Evolutionary conservation across 345 rosid genomes (phyloP), one percentile per base, ranked within the genome.

Genomic region (Citrus cavaleriei): DNA sequence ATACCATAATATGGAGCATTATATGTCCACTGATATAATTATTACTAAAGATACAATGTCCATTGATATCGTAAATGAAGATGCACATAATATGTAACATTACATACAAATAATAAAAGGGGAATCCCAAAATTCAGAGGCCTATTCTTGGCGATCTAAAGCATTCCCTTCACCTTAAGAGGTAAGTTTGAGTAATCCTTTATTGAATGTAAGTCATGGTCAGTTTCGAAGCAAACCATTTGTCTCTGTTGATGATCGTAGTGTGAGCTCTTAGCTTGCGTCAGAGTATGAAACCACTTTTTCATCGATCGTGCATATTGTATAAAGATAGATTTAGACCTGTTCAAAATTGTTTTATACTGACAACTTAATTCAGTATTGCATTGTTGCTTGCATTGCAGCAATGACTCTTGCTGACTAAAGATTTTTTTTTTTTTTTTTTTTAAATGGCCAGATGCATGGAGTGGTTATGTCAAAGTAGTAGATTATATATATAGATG

Each of bases 81-180:
- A 34, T 34, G 80, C 79, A 13, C 91, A 84, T 73, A 82, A 81
- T 81, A 82, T 94, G 86, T 94, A 91, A 76, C 84, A 75, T 71
- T 90, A 91, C 74, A 16, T 84, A 10, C 72, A 76, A 76, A 89
- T 82, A 80, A 72, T 80, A 58, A 90, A 85, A 72, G 61, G 74
- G 5, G 86, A 92, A 72, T 64, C 81, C 27, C 83, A 83, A 78
- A 81, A 68, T 57, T 82, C 88, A 19, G 95, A 89, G 75, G 87
- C 78, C 35, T 79, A 94, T 64, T 89, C 91, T 34, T 93, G 98
- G 99, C 92, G 87, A 77, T 81, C 85, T 73, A 92, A 86, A 86
- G 91, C 90, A 34, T 88, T 93, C 82, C 10, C 86, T 78, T 84
- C 89, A 81, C 91, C 92, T 79, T 86, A 70, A 87, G 32, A 70